These are phyloP conservation scores for Yarrowia keelungensis DNA, from an alignment of 805 yeast genomes.

Conservation along the genomic window DNA sequence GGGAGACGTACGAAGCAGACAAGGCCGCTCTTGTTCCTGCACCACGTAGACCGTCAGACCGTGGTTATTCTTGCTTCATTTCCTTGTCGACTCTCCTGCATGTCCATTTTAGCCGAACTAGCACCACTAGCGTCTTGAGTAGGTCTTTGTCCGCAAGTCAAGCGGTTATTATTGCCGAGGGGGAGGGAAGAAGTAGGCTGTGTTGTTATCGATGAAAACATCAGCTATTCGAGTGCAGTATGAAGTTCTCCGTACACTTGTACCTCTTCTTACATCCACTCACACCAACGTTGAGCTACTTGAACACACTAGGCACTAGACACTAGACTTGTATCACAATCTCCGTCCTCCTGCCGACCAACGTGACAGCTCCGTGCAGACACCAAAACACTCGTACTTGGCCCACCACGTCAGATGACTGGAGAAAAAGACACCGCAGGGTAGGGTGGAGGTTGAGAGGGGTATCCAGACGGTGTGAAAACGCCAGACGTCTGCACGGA, in stretches of 20 bases:
- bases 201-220: neutral
- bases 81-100: conserved; percentile 20
- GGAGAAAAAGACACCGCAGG: no score
- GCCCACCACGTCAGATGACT: conserved; percentile 19
- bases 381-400: neutral
- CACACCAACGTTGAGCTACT: no score
- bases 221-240: no score
- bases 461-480: neutral
- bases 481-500: neutral
- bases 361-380: conserved; percentile 13
- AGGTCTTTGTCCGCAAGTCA: conserved; percentile 2
- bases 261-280: no score
- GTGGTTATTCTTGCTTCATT: neutral
- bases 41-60: no score
- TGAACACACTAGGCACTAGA: no score
- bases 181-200: neutral
- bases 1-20: neutral
- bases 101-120: conserved; percentile 9
- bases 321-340: no score
- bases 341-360: neutral
- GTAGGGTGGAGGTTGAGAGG: neutral
- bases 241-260: no score
- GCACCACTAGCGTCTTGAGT: conserved; percentile 1
- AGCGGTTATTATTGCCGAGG: conserved; percentile 1
- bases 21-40: neutral